Conservation (phyloP, 1,284 basidiomycete species). For the Mycosarcoma mackinlayi region DNA sequence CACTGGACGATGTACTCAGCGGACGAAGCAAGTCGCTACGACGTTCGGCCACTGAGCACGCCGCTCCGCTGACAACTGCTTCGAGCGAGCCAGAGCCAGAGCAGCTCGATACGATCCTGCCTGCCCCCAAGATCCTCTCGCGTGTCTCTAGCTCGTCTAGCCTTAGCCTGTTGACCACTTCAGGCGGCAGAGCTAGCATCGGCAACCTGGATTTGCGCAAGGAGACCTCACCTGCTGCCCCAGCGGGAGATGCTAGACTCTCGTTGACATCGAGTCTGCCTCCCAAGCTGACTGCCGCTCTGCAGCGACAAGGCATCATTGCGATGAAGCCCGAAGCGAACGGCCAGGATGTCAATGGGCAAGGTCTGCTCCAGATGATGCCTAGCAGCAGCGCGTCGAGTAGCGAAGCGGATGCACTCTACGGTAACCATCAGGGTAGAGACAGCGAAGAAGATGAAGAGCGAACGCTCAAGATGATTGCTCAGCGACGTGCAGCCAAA, state of each 20-base stretch:
- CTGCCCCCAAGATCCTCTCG: conserved; percentile 38
- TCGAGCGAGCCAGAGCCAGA: conserved; percentile 43
- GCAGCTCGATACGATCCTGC: conserved; percentile 45
- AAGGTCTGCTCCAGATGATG: conserved; percentile 59
- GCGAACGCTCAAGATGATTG: conserved; percentile 59
- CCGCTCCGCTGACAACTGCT: background rate
- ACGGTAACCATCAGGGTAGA: conserved; percentile 12
- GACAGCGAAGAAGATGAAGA: conserved; percentile 63
- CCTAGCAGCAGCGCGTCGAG: conserved; percentile 58
- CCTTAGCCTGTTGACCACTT: conserved; percentile 51
- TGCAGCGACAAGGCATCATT: conserved; percentile 55
- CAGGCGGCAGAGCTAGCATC: conserved; percentile 52
- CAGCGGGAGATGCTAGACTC: conserved; percentile 5
- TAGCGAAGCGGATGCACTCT: conserved; percentile 37
- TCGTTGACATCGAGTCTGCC: conserved; percentile 41
- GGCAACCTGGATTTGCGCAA: conserved; percentile 25
- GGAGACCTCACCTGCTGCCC: conserved; percentile 11
- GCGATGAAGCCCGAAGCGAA: conserved; percentile 16
- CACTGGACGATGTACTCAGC: conserved; percentile 44
- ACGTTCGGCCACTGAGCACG: conserved; percentile 36
- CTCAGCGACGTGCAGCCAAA: conserved; percentile 55
- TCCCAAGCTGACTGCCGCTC: conserved; percentile 32
- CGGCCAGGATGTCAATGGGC: conserved; percentile 1
- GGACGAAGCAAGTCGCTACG: conserved; percentile 34
- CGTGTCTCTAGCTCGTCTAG: conserved; percentile 50